phyloP scores from a whole-genome alignment of 2,329 filamentous ascomycete species.

The Volutella citrinella region DNA sequence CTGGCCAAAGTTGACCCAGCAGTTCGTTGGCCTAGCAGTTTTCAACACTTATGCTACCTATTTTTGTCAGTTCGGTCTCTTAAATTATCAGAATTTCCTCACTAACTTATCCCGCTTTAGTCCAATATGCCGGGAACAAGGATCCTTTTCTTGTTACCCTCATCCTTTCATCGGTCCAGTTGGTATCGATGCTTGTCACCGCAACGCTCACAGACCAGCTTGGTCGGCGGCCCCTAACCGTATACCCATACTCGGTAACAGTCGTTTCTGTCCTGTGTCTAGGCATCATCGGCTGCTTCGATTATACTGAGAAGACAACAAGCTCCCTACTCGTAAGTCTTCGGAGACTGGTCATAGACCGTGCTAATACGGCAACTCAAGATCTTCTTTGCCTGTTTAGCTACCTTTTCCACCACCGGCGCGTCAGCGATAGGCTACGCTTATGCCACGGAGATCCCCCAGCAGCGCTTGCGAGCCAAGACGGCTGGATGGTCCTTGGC shows the following conservation, averaged over 20 bases:
- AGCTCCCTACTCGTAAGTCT: constrained; percentile 11
- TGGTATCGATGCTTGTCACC: constrained; percentile 11
- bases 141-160: constrained; percentile 14
- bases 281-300: constrained; percentile 14
- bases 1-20: constrained; percentile 14
- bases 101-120: constrained; percentile 1
- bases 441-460: constrained; percentile 11
- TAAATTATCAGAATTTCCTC: not conserved
- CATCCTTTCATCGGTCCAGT: constrained; percentile 9
- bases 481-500: constrained; percentile 26
- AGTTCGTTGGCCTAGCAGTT: constrained; percentile 13
- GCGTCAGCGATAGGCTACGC: constrained; percentile 13
- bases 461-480: constrained; percentile 9
- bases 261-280: constrained; percentile 11
- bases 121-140: constrained; percentile 15
- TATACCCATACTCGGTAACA: constrained; percentile 11
- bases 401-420: constrained; percentile 13
- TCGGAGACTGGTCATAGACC: too few relatives aligned
- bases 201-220: constrained; percentile 11
- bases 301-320: constrained; percentile 12
- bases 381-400: constrained; percentile 15
- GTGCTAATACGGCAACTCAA: too few relatives aligned
- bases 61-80: constrained; percentile 4
- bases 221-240: constrained; percentile 10
- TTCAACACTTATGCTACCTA: constrained; percentile 16